Evolutionary conservation across 2,329 filamentous ascomycete species (phyloP).

Genomic region (Alternaria triticimaculans): DNA sequence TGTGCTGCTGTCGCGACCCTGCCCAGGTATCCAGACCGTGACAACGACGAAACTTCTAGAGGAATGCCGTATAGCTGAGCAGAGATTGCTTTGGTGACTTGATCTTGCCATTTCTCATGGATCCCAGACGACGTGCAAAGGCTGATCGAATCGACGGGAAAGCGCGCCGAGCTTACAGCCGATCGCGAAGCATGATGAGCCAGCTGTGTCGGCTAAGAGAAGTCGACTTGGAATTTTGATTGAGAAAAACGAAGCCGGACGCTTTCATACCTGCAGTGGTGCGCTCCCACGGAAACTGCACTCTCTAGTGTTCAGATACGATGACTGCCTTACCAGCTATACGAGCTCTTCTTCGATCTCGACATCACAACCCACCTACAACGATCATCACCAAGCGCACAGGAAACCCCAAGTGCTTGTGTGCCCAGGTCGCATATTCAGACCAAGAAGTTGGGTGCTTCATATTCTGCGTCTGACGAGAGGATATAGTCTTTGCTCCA

Average conservation of each 20-base stretch:
- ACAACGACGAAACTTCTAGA: background rate
- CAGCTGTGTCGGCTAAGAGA: background rate
- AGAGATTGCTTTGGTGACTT: background rate
- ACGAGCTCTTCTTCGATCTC: background rate
- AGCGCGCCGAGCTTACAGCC: background rate
- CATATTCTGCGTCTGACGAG: background rate
- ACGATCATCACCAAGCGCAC: background rate
- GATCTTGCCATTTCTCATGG: background rate
- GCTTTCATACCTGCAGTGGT: no score
- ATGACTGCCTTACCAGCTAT: background rate
- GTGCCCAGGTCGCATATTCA: background rate
- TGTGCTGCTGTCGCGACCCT: background rate
- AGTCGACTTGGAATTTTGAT: background rate
- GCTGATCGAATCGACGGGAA: background rate
- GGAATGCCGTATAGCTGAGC: no score
- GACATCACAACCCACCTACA: background rate
- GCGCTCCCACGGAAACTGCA: no score
- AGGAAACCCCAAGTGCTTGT: background rate
- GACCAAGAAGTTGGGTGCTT: background rate
- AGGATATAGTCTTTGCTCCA: background rate
- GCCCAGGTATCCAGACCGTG: background rate
- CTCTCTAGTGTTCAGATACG: no score
- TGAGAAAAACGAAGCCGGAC: background rate
- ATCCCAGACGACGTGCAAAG: background rate
- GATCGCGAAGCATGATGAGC: background rate